Evolutionary conservation across 2,329 filamentous ascomycete species (phyloP).

Genomic region (Fusarium pseudocircinatum): DNA sequence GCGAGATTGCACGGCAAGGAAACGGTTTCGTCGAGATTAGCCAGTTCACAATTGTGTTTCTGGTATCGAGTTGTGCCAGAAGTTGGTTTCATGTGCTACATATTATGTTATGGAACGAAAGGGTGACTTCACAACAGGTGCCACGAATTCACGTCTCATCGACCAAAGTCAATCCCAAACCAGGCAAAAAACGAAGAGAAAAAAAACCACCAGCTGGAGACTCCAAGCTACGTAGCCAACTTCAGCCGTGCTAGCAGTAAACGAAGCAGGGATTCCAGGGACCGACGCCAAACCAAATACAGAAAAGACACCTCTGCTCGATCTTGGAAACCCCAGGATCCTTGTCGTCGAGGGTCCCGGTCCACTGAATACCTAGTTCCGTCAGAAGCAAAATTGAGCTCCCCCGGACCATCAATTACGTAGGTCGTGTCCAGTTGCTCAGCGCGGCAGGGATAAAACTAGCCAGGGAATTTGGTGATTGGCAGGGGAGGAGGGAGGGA

Average conservation of each 20-base stretch:
- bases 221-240: conserved; percentile 18
- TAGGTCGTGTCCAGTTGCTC: conserved; percentile 31
- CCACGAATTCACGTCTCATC: conserved; percentile 5
- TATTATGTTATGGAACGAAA: conserved; percentile 2
- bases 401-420: conserved; percentile 40
- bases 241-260: conserved; percentile 14
- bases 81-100: conserved; percentile 17
- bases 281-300: conserved; percentile 15
- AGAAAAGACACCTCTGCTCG: conserved; percentile 21
- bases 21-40: background rate
- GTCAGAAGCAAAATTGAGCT: conserved; percentile 26
- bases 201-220: background rate
- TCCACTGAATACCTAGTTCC: conserved; percentile 3
- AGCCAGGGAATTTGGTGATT: conserved; percentile 11
- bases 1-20: conserved; percentile 18
- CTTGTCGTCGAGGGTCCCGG: conserved; percentile 16
- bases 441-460: conserved; percentile 35
- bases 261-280: conserved; percentile 26
- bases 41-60: background rate
- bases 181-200: background rate
- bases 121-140: conserved; percentile 16
- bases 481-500: conserved; percentile 1
- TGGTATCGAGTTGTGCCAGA: background rate
- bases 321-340: conserved; percentile 27
- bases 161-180: background rate